A percentile compares a stretch with the other conserved stretches of the same genome.
Conservation (phyloP, 2,329 filamentous ascomycete genomes). For the Colletotrichum tamarilloi region DNA sequence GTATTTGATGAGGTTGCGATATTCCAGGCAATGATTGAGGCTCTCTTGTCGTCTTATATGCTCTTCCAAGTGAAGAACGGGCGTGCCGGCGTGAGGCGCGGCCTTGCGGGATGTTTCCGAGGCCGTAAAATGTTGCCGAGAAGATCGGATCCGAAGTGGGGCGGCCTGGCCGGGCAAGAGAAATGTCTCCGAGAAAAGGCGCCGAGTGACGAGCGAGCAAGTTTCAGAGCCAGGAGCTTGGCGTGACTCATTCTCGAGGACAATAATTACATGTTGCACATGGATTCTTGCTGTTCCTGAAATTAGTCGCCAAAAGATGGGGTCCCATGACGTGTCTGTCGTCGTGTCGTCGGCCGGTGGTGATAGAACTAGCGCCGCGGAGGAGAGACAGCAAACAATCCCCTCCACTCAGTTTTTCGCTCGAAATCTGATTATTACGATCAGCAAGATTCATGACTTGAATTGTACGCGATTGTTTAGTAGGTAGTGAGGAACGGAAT, state of each 20-base stretch:
- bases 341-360: no score
- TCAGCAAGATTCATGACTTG: not conserved
- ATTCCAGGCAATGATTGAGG: no score
- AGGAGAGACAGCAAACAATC: not conserved
- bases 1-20: no score
- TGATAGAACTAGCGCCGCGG: not conserved
- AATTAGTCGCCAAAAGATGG: no score
- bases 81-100: not conserved
- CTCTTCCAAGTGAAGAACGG: not conserved
- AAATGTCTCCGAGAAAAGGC: conserved; percentile 21
- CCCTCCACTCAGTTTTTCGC: not conserved
- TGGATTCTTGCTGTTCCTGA: no score
- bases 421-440: accelerated
- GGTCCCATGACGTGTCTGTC: no score
- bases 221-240: not conserved
- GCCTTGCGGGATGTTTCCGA: conserved; percentile 2
- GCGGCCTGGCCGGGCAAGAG: not conserved
- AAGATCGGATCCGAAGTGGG: conserved; percentile 7
- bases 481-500: not conserved
- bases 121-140: conserved; percentile 5
- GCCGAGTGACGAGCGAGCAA: not conserved
- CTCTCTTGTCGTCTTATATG: no score
- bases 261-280: no score
- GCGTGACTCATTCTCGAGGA: not conserved
- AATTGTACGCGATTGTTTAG: not conserved